Evolutionary conservation across 192 early-diverging fungal species (phyloP).

Genomic region (Coemansia aciculifera): DNA sequence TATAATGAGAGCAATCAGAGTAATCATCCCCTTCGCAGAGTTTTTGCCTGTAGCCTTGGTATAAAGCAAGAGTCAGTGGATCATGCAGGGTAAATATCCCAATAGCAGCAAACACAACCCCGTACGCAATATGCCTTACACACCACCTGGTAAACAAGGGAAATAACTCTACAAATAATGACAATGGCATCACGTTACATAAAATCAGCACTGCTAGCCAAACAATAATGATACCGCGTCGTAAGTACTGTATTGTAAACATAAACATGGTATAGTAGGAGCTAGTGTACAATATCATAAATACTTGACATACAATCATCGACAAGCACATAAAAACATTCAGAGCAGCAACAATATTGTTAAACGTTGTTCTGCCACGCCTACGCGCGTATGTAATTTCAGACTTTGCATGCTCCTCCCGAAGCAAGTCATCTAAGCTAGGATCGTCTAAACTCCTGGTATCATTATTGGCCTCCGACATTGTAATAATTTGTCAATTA

Average conservation of each 20-base stretch:
- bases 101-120: neutral
- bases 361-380: neutral
- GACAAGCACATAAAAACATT: neutral
- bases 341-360: neutral
- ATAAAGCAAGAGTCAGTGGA: neutral
- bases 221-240: neutral
- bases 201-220: neutral
- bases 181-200: neutral
- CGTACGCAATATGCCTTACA: neutral
- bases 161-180: neutral
- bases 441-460: neutral
- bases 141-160: neutral
- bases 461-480: neutral
- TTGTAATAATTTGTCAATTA: neutral
- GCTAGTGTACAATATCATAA: neutral
- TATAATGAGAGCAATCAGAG: neutral
- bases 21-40: neutral
- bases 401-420: neutral
- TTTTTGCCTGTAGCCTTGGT: neutral
- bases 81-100: neutral
- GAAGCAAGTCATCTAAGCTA: neutral
- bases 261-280: neutral
- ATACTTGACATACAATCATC: neutral
- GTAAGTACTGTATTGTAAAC: neutral
- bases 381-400: neutral